Evolutionary conservation across 2,329 filamentous ascomycete genomes (phyloP), one percentile per base, ranked within the genome.

Genomic region (Neonectria faginata): DNA sequence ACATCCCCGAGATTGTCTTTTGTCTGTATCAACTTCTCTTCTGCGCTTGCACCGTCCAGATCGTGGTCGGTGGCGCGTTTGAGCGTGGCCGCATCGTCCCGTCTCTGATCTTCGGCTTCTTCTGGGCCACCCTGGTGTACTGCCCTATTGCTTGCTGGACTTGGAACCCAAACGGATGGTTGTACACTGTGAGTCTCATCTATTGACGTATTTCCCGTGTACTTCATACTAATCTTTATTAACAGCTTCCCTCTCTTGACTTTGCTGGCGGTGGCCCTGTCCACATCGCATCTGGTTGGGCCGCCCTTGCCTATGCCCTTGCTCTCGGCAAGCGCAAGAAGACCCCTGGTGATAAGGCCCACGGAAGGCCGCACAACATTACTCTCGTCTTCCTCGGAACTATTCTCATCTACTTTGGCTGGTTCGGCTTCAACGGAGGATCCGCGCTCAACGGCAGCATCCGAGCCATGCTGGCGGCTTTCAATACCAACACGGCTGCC

Each of bases 101-200:
- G 8, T 89, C 87, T 10, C 82, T 91, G 68, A 79, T 91, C 39
- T 92, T 89, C 67, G 81, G 83, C 41, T 87, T 89, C 76, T 84
- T 79, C 70, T 90, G 88, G 88, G 85, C 87, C 0, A 90, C 88
- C 0, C 80, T 89, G 54, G 88, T 90, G 6, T 90, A 90, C 75
- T 89, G 76, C 36, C 64, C 77, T 66, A 85, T 90, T 59, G 88
- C 88, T 0, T 88, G 84, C 78, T 90, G 88, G 88, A 88, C 86
- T 6, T 91, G 88, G 88, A 90, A 90, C 70, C 72, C 83, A 18
- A 86, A 84, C 60, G 88, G 88, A 16, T 91, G 88, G 88, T 79
- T 90, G 1, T 88, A 81, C 77, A 86, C 88, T 33, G 83, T 90
- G 7, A 83, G 85, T 6, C 81, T 12, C 9, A 14, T 2, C 2